Conservation (phyloP, 768 basidiomycete species). For the Tremella mesenterica region DNA sequence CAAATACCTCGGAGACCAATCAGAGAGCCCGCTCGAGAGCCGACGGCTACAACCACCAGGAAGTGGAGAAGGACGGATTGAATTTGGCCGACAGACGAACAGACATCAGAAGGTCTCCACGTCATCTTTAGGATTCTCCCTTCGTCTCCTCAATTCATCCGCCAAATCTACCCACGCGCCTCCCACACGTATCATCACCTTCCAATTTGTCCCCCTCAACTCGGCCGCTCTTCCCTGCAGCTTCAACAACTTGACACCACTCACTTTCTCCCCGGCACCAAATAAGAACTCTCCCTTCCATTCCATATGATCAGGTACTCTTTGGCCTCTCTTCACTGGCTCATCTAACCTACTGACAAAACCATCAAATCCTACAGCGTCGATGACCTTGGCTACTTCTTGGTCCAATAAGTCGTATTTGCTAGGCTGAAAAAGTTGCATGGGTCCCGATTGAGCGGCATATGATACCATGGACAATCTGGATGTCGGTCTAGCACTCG, state of each 20-base stretch:
- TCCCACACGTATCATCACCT: conserved; percentile 16
- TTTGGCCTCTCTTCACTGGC: conserved; percentile 22
- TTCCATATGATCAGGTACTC: conserved; percentile 28
- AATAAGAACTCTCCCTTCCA: conserved; percentile 40
- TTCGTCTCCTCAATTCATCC: conserved; percentile 7
- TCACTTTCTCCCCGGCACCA: conserved; percentile 24
- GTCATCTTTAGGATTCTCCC: too few relatives aligned
- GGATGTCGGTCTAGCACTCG: conserved; percentile 16
- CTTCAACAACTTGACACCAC: conserved; percentile 24
- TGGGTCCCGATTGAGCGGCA: conserved; percentile 2
- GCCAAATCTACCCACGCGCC: conserved; percentile 22
- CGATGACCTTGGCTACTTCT: conserved; percentile 12
- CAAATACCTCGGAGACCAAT: too few relatives aligned
- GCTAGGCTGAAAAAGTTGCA: conserved; percentile 25
- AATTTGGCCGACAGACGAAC: too few relatives aligned
- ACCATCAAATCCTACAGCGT: conserved; percentile 12
- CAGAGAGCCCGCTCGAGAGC: too few relatives aligned
- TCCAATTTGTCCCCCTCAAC: conserved; percentile 3
- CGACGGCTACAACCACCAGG: too few relatives aligned
- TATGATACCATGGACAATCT: conserved; percentile 15
- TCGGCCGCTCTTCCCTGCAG: conserved; percentile 6
- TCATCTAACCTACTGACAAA: conserved; percentile 28
- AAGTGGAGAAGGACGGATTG: too few relatives aligned
- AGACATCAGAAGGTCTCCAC: neutral
- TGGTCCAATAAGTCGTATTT: conserved; percentile 30